Evolutionary conservation across 169 alveolate species (phyloP).

Genomic region (Cryptosporidium sp.): DNA sequence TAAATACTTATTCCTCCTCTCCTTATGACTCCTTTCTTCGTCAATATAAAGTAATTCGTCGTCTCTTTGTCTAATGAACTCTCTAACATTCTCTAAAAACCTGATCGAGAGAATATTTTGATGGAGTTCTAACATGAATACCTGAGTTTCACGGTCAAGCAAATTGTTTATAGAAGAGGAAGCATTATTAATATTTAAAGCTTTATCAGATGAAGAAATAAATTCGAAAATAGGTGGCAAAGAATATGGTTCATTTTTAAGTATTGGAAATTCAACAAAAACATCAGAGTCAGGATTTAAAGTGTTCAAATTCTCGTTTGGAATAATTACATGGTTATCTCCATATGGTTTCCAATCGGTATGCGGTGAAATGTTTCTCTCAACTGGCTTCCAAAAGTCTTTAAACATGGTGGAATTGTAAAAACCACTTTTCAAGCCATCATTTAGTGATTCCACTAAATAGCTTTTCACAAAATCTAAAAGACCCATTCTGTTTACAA

Average conservation of each 20-base stretch:
- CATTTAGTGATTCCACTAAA: background rate
- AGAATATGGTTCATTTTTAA: background rate
- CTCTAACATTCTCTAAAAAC: slow-evolving; percentile 25
- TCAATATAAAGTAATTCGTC: background rate
- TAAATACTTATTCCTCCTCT: background rate
- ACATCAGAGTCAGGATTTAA: slow-evolving; percentile 57
- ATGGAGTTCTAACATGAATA: slow-evolving; percentile 9
- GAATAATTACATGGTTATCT: background rate
- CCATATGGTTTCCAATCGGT: slow-evolving; percentile 36
- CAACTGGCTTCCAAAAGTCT: slow-evolving; percentile 14
- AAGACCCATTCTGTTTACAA: background rate
- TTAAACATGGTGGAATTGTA: slow-evolving; percentile 2
- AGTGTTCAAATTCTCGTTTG: background rate
- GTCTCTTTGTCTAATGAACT: slow-evolving; percentile 37
- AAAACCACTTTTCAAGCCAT: slow-evolving; percentile 45
- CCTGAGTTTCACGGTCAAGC: background rate
- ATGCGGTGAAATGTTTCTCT: background rate
- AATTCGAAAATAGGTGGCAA: background rate
- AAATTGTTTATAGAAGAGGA: background rate
- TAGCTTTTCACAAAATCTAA: slow-evolving; percentile 4
- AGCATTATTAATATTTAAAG: too few species aligned
- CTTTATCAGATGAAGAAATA: background rate
- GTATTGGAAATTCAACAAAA: slow-evolving; percentile 53
- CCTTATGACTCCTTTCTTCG: background rate
- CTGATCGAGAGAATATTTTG: slow-evolving; percentile 15